A percentile compares a stretch with the other conserved stretches of the same genome.
These are phyloP conservation scores for Acacia acuminata DNA, from an alignment of 306 rosid species.

Conservation along the genomic window DNA sequence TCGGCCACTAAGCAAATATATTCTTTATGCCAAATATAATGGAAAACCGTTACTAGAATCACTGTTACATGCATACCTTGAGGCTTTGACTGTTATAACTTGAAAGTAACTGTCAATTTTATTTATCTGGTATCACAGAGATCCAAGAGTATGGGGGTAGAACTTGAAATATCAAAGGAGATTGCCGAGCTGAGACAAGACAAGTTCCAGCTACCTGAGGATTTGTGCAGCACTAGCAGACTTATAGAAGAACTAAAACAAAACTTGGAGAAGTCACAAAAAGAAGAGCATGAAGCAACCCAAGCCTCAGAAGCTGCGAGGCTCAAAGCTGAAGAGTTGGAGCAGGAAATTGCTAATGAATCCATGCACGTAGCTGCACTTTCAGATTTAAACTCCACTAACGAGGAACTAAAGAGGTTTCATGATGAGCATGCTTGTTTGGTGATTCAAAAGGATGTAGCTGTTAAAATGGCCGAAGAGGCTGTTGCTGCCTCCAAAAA, in stretches of 20 bases:
- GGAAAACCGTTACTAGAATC: neutral
- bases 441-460: constrained; percentile 57
- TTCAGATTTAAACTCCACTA: constrained; percentile 59
- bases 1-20: neutral
- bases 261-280: constrained; percentile 67
- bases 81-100: neutral
- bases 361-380: constrained; percentile 58
- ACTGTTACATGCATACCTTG: neutral
- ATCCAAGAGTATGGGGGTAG: constrained; percentile 64
- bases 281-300: constrained; percentile 65
- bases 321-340: constrained; percentile 83
- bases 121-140: constrained; percentile 54
- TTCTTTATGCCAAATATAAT: neutral
- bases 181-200: constrained; percentile 53
- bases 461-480: constrained; percentile 71
- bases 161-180: constrained; percentile 60
- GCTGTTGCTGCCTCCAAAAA: constrained; percentile 74
- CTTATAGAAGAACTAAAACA: constrained; percentile 67
- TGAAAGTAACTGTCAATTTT: neutral
- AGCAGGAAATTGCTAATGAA: constrained; percentile 80
- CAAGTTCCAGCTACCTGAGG: constrained; percentile 53
- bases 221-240: constrained; percentile 75
- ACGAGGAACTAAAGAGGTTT: constrained; percentile 62
- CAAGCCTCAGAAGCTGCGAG: constrained; percentile 70
- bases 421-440: constrained; percentile 60